Conservation (phyloP, 2,329 filamentous ascomycete species). For the Daldinia sp. region DNA sequence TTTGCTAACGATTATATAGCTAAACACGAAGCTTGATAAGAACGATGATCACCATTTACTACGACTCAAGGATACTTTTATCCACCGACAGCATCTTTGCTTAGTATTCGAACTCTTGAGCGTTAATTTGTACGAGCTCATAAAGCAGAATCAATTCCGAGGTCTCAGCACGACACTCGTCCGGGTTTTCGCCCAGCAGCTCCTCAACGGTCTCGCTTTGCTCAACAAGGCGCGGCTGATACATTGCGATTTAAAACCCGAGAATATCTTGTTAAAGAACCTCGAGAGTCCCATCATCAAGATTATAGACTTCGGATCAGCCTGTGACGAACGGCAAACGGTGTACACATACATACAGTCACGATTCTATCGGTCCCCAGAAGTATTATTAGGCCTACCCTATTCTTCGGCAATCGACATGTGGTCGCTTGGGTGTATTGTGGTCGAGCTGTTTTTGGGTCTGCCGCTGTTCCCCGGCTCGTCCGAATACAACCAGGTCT, state of each 20-base stretch:
- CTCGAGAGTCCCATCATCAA: slow-evolving; percentile 99
- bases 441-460: slow-evolving; percentile 95
- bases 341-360: slow-evolving; percentile 99
- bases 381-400: slow-evolving; percentile 92
- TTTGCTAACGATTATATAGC: slow-evolving; percentile 57
- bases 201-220: slow-evolving; percentile 89
- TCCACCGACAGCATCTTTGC: slow-evolving; percentile 95
- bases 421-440: slow-evolving; percentile 99
- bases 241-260: slow-evolving; percentile 97
- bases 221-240: slow-evolving; percentile 97
- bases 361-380: slow-evolving; percentile 95
- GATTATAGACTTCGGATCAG: slow-evolving; percentile 99
- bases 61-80: slow-evolving; percentile 96
- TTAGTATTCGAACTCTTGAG: slow-evolving; percentile 95
- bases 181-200: slow-evolving; percentile 94
- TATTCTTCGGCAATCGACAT: slow-evolving; percentile 99
- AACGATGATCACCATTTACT: slow-evolving; percentile 98
- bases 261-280: slow-evolving; percentile 98
- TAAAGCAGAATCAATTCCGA: slow-evolving; percentile 99
- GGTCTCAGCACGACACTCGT: slow-evolving; percentile 96
- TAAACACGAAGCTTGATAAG: slow-evolving; percentile 99
- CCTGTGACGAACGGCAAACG: slow-evolving; percentile 96
- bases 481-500: slow-evolving; percentile 98
- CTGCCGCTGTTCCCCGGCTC: slow-evolving; percentile 95
- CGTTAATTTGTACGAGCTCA: slow-evolving; percentile 97